Percentiles rank a stretch among this genome's conserved stretches.
These are phyloP conservation scores for Penicillium egyptiacum DNA, from an alignment of 495 filamentous ascomycete genomes.

Conservation along the genomic window DNA sequence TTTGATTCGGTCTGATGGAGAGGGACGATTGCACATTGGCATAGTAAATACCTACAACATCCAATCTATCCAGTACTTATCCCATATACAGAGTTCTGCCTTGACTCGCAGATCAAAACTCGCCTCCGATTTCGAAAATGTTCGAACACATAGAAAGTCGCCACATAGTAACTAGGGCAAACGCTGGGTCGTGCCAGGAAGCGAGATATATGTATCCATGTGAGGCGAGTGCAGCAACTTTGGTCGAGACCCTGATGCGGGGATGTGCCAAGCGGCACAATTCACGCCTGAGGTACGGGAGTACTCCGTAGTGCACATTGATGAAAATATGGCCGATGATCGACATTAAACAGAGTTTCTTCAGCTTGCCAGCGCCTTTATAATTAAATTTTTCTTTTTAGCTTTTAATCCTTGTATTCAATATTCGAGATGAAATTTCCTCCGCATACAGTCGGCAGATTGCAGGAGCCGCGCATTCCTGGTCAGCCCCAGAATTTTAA, in stretches of 20 bases:
- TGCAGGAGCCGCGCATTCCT: constrained; percentile 14
- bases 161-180: constrained; percentile 7
- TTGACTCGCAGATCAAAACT: background rate
- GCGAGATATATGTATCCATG: background rate
- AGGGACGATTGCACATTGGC: background rate
- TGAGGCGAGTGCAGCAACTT: background rate
- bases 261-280: background rate
- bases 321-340: too few relatives aligned
- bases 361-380: too few relatives aligned
- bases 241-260: background rate
- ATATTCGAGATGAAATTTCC: background rate
- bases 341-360: too few relatives aligned
- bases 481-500: constrained; percentile 5
- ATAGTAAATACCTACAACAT: constrained; percentile 12
- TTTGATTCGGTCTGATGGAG: background rate
- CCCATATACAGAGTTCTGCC: background rate
- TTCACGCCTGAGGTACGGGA: too few relatives aligned
- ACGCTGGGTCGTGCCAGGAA: background rate
- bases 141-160: constrained; percentile 8
- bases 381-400: background rate
- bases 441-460: constrained; percentile 1
- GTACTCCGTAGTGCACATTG: too few relatives aligned
- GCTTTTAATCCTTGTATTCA: background rate
- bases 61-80: constrained; percentile 5
- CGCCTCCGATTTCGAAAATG: background rate